phyloP scores from a whole-genome alignment of 306 rosid species.

The Acmispon strigosus region DNA sequence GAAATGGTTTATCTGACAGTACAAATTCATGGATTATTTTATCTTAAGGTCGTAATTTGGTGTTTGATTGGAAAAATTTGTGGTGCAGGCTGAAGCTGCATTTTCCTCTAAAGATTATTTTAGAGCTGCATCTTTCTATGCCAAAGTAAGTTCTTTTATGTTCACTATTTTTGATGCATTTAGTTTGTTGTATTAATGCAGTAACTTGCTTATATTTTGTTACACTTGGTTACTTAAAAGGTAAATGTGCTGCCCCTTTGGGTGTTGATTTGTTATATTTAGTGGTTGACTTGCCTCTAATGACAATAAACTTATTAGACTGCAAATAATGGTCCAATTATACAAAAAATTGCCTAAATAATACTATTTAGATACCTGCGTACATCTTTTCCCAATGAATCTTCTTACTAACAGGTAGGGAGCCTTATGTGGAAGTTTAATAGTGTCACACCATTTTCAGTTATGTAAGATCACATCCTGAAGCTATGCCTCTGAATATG shows the following conservation, averaged over 20 bases:
- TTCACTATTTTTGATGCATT: slow-evolving; percentile 22
- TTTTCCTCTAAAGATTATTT: slow-evolving; percentile 74
- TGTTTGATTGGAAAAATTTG: slow-evolving; percentile 27
- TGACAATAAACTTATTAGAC: slow-evolving; percentile 3
- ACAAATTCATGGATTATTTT: neutral
- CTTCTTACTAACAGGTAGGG: neutral
- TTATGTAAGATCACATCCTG: neutral
- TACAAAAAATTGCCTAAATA: neutral
- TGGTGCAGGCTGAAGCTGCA: slow-evolving; percentile 94
- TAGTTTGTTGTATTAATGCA: neutral
- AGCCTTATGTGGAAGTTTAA: neutral
- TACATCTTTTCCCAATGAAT: neutral
- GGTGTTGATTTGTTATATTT: slow-evolving; percentile 2
- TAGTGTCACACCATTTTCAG: neutral
- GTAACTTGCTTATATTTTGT: neutral
- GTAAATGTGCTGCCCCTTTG: neutral
- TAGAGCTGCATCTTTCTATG: slow-evolving; percentile 92
- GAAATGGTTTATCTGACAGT: neutral
- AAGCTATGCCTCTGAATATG: neutral
- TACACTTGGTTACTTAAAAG: neutral
- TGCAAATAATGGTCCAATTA: neutral
- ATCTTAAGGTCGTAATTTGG: neutral
- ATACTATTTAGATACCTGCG: neutral
- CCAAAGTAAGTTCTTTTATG: slow-evolving; percentile 56
- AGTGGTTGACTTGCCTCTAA: neutral